Evolutionary conservation across 805 yeast genomes (phyloP).

Genomic region (Ogataea saltuana): DNA sequence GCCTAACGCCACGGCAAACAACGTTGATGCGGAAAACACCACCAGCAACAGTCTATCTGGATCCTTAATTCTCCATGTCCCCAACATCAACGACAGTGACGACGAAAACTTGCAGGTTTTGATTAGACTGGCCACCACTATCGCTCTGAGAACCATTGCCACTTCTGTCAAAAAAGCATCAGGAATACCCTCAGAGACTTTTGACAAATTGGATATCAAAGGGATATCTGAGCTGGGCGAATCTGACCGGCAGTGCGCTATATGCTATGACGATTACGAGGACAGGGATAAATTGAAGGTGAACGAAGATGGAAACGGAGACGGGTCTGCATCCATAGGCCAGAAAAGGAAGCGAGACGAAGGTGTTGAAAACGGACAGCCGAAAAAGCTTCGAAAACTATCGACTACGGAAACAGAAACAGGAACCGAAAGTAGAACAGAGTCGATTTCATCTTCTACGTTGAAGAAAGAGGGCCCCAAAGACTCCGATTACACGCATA

Average conservation of each 20-base stretch:
- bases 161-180: conserved; percentile 48
- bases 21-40: conserved; percentile 16
- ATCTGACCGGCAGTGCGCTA: conserved; percentile 50
- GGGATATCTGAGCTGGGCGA: conserved; percentile 32
- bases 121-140: conserved; percentile 65
- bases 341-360: conserved; percentile 21
- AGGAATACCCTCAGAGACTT: conserved; percentile 55
- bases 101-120: conserved; percentile 62
- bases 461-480: too few relatives aligned
- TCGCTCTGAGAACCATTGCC: conserved; percentile 65
- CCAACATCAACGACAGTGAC: conserved; percentile 61
- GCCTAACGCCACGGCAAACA: too few relatives aligned
- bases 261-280: conserved; percentile 59
- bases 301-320: conserved; percentile 5
- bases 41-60: conserved; percentile 45
- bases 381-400: not conserved
- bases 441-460: too few relatives aligned
- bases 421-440: too few relatives aligned
- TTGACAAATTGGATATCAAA: conserved; percentile 49
- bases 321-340: conserved; percentile 8
- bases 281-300: conserved; percentile 13
- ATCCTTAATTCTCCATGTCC: conserved; percentile 61
- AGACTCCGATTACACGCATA: conserved; percentile 45
- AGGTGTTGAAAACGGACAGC: not conserved
- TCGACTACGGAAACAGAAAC: not conserved